Evolutionary conservation across 1,139 yeast species (phyloP), one percentile per base, ranked within the genome.

Genomic region (Magnusiomyces ingens): DNA sequence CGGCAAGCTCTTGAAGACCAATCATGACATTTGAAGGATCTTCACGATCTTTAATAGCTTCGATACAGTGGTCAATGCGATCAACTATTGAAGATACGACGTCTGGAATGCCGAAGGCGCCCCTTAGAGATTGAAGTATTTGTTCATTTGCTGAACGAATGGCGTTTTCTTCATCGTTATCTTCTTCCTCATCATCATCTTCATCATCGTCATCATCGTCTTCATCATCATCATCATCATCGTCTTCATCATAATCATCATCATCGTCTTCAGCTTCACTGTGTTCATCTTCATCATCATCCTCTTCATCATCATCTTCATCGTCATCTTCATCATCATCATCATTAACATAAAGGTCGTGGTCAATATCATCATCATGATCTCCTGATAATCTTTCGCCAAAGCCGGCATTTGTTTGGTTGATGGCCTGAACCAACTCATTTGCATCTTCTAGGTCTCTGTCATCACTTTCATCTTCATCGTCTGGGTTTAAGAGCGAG

Each of bases 11-110:
- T 49, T 69, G 71, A 41, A 74, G 60, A 1, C 71, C 73, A 18
- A 59, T 58, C 68, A 77, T 65, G 6, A 80, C 76, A 18, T 71
- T 64, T 57, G 71, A 74, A 2, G 79, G 74, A 58, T 79, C 81
- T 6, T 70, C 70, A 44, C 58, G 71, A 65, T 64, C 69, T 52
- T 57, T 60, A 8, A 70, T 54, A 17, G 65, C 64, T 1, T 59
- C 60, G 19, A 70, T 57, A 43, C 66, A 59, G 1, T 66, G 67
- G 13, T 61, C 52, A 12, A 66, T 57, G 26, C 67, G 60, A 17
- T 58, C 46, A 8, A 63, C 49, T 18, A 65, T 57, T 3, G 61
- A 65, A n/a, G 61, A 58, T 49, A 59, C 48, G 55, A 55, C 42
- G n/a, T 55, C 58, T 26, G 55, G 35, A 51, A 48, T 26, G 49